Evolutionary conservation across 371 early-diverging fungal species (phyloP), one percentile per base, ranked within the genome.

Genomic region (Capillidium heterosporum): DNA sequence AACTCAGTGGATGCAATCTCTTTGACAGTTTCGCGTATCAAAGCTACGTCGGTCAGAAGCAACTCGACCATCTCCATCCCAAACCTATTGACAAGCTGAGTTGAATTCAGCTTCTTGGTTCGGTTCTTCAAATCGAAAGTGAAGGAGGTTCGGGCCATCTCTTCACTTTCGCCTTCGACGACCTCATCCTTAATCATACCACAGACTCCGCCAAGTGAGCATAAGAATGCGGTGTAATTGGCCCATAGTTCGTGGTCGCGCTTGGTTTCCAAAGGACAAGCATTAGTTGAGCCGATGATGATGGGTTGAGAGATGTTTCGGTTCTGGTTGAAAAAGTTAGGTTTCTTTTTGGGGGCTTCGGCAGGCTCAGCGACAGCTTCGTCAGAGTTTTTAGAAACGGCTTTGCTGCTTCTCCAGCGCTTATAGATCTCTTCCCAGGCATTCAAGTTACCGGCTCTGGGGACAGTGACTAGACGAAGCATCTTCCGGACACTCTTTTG

Each of bases 11-110:
- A 91, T 11, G 92, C 67, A 4, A 87, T 83, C 58, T 92, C 91
- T 55, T 85, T 85, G 28, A 89, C 87, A 59, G 79, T 82, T 72
- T 95, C 93, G n/a, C 93, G 84, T 5, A 91, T 77, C 60, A 85
- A 74, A 27, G 83, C 77, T 58, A 85, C 85, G 57, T 92, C 92
- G 17, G 81, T 84, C 0, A 85, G 74, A 54, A 91, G 67, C 49
- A 93, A 71, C 58, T 87, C 86, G 0, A 92, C 83, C 72, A 92
- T 78, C 58, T 91, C 90, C 52, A 76, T 71, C 32, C 91, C 76
- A 64, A 88, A 95, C 29, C 75, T 73, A 59, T 89, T 88, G 2
- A 88, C 82, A 70, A 82, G 81, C 19, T 67, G 48, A 55, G 65
- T 67, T 5, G 63, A 61, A 19, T 65, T 63, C 58, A 19, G 58